Evolutionary conservation across 2,329 filamentous ascomycete species (phyloP).

Genomic region (Verruconis gallopava): DNA sequence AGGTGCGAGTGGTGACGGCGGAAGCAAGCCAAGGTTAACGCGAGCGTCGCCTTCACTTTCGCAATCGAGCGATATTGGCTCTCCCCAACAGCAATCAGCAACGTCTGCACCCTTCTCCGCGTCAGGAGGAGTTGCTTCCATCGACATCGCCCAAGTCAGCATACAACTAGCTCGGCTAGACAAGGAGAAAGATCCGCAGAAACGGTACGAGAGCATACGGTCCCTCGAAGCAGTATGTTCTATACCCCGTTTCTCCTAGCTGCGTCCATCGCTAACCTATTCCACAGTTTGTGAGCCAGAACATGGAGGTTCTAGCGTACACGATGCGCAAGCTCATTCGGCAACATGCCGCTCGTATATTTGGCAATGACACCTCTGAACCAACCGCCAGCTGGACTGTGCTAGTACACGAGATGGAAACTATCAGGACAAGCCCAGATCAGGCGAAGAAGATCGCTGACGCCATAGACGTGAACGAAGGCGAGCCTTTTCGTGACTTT

Average conservation of each 20-base stretch:
- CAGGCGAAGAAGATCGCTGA: conserved; percentile 88
- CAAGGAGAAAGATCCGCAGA: conserved; percentile 79
- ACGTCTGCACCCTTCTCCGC: conserved; percentile 27
- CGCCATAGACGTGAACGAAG: conserved; percentile 77
- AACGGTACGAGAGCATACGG: conserved; percentile 63
- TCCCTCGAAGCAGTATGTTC: background rate
- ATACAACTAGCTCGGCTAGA: conserved; percentile 88
- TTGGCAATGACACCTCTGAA: conserved; percentile 57
- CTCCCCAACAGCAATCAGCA: conserved; percentile 38
- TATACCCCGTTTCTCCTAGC: too few relatives aligned
- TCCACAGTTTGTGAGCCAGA: conserved; percentile 45
- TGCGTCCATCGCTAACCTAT: conserved; percentile 1
- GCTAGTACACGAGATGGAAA: conserved; percentile 71
- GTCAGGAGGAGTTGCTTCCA: conserved; percentile 54
- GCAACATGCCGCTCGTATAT: conserved; percentile 84
- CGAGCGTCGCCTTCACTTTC: conserved; percentile 48
- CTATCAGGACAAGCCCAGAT: conserved; percentile 65
- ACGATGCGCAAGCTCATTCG: conserved; percentile 89
- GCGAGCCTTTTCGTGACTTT: conserved; percentile 90
- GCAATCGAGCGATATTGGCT: conserved; percentile 40
- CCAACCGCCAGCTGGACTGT: conserved; percentile 74
- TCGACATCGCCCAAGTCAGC: conserved; percentile 90
- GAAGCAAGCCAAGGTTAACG: conserved; percentile 42
- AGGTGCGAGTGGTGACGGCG: conserved; percentile 38
- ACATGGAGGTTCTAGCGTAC: conserved; percentile 96